Evolutionary conservation across 805 yeast genomes (phyloP).

Genomic region (Lipomyces sp.): DNA sequence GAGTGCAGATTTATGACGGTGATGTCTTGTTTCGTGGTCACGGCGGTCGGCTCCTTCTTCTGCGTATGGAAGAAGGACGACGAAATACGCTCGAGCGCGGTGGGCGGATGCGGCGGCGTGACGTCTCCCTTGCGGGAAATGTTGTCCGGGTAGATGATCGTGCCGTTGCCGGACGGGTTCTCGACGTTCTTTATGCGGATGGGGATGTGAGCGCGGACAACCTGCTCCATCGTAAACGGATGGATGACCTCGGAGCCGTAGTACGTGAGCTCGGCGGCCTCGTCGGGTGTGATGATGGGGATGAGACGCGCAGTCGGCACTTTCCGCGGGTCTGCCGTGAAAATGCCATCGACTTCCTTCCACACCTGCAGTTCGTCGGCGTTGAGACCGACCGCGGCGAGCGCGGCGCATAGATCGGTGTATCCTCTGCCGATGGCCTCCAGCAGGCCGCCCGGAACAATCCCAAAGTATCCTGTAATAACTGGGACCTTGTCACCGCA

Average conservation of each 20-base stretch:
- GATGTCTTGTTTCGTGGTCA: slow-evolving; percentile 89
- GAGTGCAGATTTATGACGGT: slow-evolving; percentile 92
- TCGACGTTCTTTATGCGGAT: slow-evolving; percentile 94
- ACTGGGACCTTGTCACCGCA: slow-evolving; percentile 59
- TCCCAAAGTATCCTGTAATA: slow-evolving; percentile 92
- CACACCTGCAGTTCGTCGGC: slow-evolving; percentile 96
- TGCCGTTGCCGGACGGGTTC: slow-evolving; percentile 90
- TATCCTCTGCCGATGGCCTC: slow-evolving; percentile 96
- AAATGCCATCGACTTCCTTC: slow-evolving; percentile 99
- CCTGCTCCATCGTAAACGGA: slow-evolving; percentile 99
- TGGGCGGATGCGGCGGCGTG: slow-evolving; percentile 95
- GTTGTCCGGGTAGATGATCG: slow-evolving; percentile 90
- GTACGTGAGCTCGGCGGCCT: slow-evolving; percentile 96
- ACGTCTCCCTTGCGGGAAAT: slow-evolving; percentile 78
- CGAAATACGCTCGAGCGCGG: slow-evolving; percentile 54
- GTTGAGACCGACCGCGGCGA: slow-evolving; percentile 84
- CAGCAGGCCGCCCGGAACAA: slow-evolving; percentile 91
- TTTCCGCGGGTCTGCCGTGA: slow-evolving; percentile 97
- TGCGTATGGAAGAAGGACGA: slow-evolving; percentile 40
- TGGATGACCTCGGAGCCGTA: slow-evolving; percentile 98
- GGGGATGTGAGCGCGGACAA: slow-evolving; percentile 91
- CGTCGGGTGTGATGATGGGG: slow-evolving; percentile 92
- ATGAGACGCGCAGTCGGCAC: slow-evolving; percentile 85
- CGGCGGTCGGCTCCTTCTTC: slow-evolving; percentile 72
- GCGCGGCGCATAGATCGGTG: slow-evolving; percentile 96